These are phyloP conservation scores for Silene conica DNA, from an alignment of 148 eudicot genomes.

Conservation along the genomic window DNA sequence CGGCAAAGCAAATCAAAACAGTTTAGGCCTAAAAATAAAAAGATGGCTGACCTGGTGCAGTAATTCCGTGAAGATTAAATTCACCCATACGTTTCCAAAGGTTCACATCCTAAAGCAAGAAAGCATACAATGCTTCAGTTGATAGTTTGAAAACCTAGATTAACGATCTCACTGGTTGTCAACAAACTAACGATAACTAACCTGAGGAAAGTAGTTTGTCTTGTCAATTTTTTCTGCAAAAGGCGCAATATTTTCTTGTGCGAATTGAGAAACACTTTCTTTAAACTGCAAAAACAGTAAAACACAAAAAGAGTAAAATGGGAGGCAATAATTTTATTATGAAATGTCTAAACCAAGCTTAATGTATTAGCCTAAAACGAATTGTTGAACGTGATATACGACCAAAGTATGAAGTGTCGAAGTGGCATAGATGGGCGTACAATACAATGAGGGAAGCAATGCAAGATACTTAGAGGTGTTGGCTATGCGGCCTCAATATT, in stretches of 20 bases:
- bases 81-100: constrained; percentile 98
- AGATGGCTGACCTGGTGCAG: constrained; percentile 71
- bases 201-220: constrained; percentile 85
- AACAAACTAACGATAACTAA: constrained; percentile 18
- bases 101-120: constrained; percentile 63
- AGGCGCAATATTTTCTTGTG: constrained; percentile 92
- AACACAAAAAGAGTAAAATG: neutral
- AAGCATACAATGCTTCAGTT: neutral
- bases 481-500: neutral
- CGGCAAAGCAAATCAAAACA: too few relatives aligned
- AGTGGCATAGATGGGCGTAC: too few relatives aligned
- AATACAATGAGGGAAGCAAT: neutral
- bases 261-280: constrained; percentile 91
- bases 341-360: too few relatives aligned
- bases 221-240: constrained; percentile 77
- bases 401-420: too few relatives aligned
- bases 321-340: too few relatives aligned
- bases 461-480: neutral
- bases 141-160: neutral
- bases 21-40: neutral
- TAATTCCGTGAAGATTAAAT: constrained; percentile 91
- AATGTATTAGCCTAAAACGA: too few relatives aligned
- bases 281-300: constrained; percentile 55
- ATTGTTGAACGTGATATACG: too few relatives aligned
- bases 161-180: neutral